Evolutionary conservation across 139 green algal genomes (phyloP).

Genomic region (Chlorella sp.): DNA sequence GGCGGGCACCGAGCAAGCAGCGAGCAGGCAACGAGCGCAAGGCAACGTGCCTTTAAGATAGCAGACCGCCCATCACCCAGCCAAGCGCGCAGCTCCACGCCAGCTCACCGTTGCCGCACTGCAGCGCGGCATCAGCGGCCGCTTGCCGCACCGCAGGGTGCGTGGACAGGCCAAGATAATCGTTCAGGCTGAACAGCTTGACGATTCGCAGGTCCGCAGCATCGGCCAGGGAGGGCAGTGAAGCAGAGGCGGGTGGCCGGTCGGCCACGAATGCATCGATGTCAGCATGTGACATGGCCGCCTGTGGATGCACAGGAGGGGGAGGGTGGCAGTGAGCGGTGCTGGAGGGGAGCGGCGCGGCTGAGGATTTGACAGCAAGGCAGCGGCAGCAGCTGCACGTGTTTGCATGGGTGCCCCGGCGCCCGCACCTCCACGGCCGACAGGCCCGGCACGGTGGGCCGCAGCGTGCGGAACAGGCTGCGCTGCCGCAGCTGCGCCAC

Average conservation of each 20-base stretch:
- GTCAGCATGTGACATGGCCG: constrained; percentile 31
- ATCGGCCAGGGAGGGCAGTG: constrained; percentile 2
- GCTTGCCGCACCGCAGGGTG: constrained; percentile 82
- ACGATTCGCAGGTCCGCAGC: constrained; percentile 47
- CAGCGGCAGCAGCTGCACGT: not conserved
- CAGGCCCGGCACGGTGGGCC: constrained; percentile 44
- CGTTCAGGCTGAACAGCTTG: constrained; percentile 89
- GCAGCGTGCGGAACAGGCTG: constrained; percentile 56
- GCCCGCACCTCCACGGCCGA: constrained; percentile 44
- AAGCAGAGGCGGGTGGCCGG: not conserved
- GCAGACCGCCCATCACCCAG: too few relatives aligned
- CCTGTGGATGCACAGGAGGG: constrained; percentile 20
- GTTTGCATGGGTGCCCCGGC: not conserved
- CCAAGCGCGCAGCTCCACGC: too few relatives aligned
- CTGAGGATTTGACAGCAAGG: too few relatives aligned
- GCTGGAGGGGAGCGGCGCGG: too few relatives aligned
- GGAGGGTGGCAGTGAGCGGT: not conserved
- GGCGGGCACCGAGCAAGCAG: too few relatives aligned
- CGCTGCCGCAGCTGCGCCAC: constrained; percentile 30
- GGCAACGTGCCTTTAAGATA: too few relatives aligned
- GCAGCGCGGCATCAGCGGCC: constrained; percentile 57
- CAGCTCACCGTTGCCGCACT: constrained; percentile 40
- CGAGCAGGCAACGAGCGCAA: too few relatives aligned
- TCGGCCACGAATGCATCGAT: constrained; percentile 49
- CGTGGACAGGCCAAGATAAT: constrained; percentile 93